These are phyloP conservation scores for Lathyrus tuberosus DNA, from an alignment of 306 rosid species.

Conservation along the genomic window DNA sequence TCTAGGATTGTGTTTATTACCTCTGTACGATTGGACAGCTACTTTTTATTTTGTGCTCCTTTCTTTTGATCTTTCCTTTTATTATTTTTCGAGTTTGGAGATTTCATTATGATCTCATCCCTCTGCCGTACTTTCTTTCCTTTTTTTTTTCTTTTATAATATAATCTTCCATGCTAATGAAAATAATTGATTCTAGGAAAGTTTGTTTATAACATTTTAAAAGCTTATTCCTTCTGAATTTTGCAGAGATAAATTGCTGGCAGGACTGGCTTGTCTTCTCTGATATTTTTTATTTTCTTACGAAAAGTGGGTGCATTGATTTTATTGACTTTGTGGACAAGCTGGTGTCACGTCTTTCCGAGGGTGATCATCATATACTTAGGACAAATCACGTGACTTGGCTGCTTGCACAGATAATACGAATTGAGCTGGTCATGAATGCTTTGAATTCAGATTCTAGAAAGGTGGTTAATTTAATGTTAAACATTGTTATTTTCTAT, in stretches of 20 bases:
- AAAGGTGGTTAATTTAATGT: conserved; percentile 67
- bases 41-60: conserved; percentile 23
- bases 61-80: conserved; percentile 25
- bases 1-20: conserved; percentile 9
- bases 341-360: conserved; percentile 79
- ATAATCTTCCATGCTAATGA: conserved; percentile 12
- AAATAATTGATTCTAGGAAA: conserved; percentile 21
- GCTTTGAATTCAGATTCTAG: conserved; percentile 90
- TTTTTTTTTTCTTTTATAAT: conserved; percentile 12
- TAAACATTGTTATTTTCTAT: conserved; percentile 17
- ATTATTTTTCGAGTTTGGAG: conserved; percentile 10
- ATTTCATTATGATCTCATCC: conserved; percentile 23
- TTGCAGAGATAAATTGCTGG: conserved; percentile 99
- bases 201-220: conserved; percentile 28
- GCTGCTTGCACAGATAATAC: conserved; percentile 90
- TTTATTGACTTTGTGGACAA: conserved; percentile 96
- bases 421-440: conserved; percentile 88
- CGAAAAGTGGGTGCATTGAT: conserved; percentile 93
- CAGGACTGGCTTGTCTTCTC: conserved; percentile 98
- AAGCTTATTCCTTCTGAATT: conserved; percentile 38
- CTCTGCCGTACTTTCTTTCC: conserved; percentile 18
- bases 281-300: conserved; percentile 84
- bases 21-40: conserved; percentile 27
- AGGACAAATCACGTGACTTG: conserved; percentile 95
- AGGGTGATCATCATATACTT: conserved; percentile 79